Evolutionary conservation across 805 yeast genomes (phyloP).

Genomic region (Candida ovalis): DNA sequence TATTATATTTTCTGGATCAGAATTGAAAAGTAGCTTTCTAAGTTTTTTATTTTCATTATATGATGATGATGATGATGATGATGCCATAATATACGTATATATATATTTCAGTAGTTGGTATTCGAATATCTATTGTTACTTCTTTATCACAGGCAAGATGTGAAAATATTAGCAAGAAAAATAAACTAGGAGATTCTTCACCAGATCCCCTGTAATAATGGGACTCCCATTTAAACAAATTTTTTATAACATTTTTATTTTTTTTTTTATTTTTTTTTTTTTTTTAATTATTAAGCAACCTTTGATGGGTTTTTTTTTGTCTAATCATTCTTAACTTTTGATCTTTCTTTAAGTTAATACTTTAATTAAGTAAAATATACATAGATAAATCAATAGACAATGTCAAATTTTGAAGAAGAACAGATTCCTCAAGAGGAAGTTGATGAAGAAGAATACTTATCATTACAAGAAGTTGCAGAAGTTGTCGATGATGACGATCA

Average conservation of each 20-base stretch:
- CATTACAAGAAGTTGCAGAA: conserved; percentile 31
- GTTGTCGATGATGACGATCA: conserved; percentile 32
- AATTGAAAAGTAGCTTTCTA: conserved; percentile 5
- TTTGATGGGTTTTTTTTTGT: background rate
- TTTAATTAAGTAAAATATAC: background rate
- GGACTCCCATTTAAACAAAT: background rate
- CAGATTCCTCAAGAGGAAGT: conserved; percentile 4
- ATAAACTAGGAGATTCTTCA: background rate
- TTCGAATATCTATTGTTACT: too few relatives aligned
- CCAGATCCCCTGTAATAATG: background rate
- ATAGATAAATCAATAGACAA: background rate
- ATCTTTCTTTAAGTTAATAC: background rate
- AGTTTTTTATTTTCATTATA: conserved; percentile 5
- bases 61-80: conserved; percentile 4
- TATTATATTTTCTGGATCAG: background rate
- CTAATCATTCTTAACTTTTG: background rate
- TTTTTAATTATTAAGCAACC: background rate
- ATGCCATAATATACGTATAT: background rate
- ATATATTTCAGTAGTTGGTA: too few relatives aligned
- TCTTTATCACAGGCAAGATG: too few relatives aligned
- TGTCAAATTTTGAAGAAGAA: conserved; percentile 1
- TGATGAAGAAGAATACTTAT: conserved; percentile 26
- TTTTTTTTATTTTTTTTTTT: conserved; percentile 1
- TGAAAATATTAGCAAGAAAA: background rate
- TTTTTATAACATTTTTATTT: background rate